These are phyloP conservation scores for Sideroxylon spinosum DNA, from an alignment of 179 eudicot genomes.

Conservation along the genomic window DNA sequence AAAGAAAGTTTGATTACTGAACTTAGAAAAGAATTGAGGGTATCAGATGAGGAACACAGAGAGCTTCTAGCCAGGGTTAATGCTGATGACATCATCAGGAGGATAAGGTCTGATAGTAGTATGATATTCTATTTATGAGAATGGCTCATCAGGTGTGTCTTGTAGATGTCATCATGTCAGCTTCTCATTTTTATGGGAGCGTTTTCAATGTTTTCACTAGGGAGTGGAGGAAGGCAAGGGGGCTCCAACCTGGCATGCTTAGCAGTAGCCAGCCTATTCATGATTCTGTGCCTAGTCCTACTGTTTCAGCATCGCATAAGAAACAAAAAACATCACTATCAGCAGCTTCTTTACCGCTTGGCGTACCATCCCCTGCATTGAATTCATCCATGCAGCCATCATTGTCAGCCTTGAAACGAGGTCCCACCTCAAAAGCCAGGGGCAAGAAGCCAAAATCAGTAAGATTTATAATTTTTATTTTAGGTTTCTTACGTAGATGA, in stretches of 20 bases:
- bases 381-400: conserved; percentile 52
- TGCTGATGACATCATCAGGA: conserved; percentile 52
- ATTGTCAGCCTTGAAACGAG: conserved; percentile 50
- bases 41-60: conserved; percentile 79
- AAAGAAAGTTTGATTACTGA: conserved; percentile 86
- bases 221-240: conserved; percentile 71
- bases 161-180: background rate
- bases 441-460: conserved; percentile 60
- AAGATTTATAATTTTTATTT: conserved; percentile 23
- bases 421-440: conserved; percentile 41
- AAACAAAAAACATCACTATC: conserved; percentile 62
- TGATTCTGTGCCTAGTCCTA: conserved; percentile 53
- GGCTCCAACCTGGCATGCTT: conserved; percentile 45
- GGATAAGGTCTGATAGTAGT: conserved; percentile 47
- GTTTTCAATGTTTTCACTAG: conserved; percentile 27
- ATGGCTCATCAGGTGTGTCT: background rate
- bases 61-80: conserved; percentile 61
- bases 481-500: background rate
- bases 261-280: conserved; percentile 40
- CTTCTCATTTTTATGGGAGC: conserved; percentile 2
- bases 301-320: conserved; percentile 61
- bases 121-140: background rate
- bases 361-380: conserved; percentile 51
- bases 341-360: conserved; percentile 45
- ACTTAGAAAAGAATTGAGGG: conserved; percentile 77